phyloP scores from a whole-genome alignment of 163 green algal genomes.

The Trebouxiophyceae sp. region DNA sequence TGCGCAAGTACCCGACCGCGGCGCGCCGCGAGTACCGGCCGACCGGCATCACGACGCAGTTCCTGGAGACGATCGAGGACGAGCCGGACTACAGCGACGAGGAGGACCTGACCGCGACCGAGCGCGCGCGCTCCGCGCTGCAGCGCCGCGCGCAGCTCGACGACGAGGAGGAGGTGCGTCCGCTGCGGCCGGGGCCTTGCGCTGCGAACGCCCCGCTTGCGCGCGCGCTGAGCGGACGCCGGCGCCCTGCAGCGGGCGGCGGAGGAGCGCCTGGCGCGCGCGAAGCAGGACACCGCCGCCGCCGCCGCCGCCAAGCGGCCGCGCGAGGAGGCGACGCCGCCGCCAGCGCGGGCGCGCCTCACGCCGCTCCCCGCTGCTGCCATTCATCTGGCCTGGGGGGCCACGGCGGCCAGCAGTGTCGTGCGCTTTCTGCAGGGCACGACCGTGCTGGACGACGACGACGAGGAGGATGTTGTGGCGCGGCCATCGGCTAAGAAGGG shows the following conservation, averaged over 20 bases:
- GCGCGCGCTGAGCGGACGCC: not conserved
- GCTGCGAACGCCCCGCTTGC: no score
- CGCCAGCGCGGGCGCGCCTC: no score
- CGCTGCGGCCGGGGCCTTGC: no score
- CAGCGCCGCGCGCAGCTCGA: conserved; percentile 15
- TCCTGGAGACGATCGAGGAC: conserved; percentile 59
- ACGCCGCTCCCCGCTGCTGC: no score
- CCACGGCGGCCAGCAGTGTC: no score
- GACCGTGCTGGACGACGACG: conserved; percentile 8
- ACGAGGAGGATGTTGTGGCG: conserved; percentile 25
- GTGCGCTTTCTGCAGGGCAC: not conserved
- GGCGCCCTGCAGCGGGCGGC: conserved; percentile 22
- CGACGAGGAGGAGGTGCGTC: conserved; percentile 28
- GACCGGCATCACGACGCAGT: conserved; percentile 28
- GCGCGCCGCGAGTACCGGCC: not conserved
- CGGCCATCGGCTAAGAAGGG: not conserved
- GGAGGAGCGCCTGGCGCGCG: conserved; percentile 22
- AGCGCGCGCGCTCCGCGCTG: conserved; percentile 15
- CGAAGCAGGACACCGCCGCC: no score
- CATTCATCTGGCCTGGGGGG: no score
- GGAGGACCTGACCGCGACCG: conserved; percentile 14
- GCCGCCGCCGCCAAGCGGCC: no score
- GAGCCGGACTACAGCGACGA: conserved; percentile 24
- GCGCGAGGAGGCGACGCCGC: no score
- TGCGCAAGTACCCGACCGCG: conserved; percentile 29